Percentiles rank a stretch among this genome's conserved stretches.
Evolutionary conservation across 306 rosid genomes (phyloP).

Genomic region (Ormosia semicastrata): DNA sequence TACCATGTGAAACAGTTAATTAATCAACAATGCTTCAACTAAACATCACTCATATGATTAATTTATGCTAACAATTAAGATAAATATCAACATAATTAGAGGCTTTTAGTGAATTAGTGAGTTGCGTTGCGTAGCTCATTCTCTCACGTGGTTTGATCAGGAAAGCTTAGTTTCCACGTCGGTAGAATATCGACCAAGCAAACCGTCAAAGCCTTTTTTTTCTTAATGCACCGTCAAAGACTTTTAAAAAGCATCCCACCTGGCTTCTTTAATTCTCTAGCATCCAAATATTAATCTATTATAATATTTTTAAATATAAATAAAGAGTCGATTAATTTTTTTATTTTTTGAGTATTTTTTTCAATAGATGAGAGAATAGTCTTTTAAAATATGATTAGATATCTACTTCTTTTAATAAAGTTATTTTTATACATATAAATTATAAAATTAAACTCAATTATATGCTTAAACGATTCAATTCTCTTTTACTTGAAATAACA

Average conservation of each 20-base stretch:
- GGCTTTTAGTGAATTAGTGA: not conserved
- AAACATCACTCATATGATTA: not conserved
- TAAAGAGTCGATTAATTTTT: too few species aligned
- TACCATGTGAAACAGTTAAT: not conserved
- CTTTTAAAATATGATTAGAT: too few species aligned
- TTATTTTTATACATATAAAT: too few species aligned
- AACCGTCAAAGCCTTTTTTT: conserved; percentile 17
- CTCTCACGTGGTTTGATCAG: conserved; percentile 41
- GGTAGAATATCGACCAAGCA: not conserved
- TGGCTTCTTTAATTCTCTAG: not conserved
- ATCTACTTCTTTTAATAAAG: too few species aligned
- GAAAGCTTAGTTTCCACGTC: conserved; percentile 22
- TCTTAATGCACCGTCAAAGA: conserved; percentile 7
- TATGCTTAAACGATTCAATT: too few species aligned
- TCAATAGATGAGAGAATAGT: too few species aligned
- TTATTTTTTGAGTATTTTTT: too few species aligned
- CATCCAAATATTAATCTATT: not conserved
- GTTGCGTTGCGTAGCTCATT: not conserved
- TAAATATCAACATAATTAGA: not conserved
- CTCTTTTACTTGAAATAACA: too few species aligned
- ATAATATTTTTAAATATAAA: too few species aligned
- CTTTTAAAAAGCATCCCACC: not conserved
- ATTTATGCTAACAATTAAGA: not conserved
- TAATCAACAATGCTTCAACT: not conserved
- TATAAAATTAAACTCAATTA: too few species aligned